Evolutionary conservation across 2,329 filamentous ascomycete genomes (phyloP), one percentile per base, ranked within the genome.

Genomic region (Scedosporium aurantiacum): DNA sequence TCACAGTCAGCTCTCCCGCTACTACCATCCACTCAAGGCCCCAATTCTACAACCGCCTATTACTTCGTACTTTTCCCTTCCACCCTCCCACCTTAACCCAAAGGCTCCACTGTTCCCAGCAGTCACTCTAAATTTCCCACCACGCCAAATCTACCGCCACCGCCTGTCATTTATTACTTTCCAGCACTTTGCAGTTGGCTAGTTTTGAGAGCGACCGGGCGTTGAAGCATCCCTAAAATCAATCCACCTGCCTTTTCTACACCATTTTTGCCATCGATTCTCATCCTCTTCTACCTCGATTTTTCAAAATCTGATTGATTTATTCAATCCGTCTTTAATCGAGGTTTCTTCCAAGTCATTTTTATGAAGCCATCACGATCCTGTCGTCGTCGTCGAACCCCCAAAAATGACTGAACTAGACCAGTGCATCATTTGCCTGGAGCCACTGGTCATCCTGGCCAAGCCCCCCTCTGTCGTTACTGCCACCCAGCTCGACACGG

Each of bases 381-480:
- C 64, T 66, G 65, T 64, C 68, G 71, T 63, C 68, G 67, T 66
- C 70, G 70, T 70, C 71, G 68, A 69, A 71, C 73, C 72, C 74
- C 74, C 71, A 71, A 75, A 72, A 74, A 76, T 77, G 75, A 75
- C 75, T 76, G 75, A 77, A 68, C 74, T 82, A 75, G 84, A 87
- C 75, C 83, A 86, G 77, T 87, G 84, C 76, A 87, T 87, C 74
- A 83, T 87, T 74, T 87, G 84, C 79, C 78, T 87, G 71, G 84
- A 87, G 70, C 80, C 79, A 70, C 76, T 87, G 56, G 61, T 61
- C 21, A 54, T 61, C 10, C 27, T 54, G 50, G 50, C 54, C 59
- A 40, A 45, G 50, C 50, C 50, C 50, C 58, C 59, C 59, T 61
- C 59, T 40, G 43, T 60, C 7, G 45, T 54, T 12, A 14, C 32